Base-by-base conservation (phyloP, 2,329 filamentous ascomycete species). In the Pseudogymnoascus sp. region DNA sequence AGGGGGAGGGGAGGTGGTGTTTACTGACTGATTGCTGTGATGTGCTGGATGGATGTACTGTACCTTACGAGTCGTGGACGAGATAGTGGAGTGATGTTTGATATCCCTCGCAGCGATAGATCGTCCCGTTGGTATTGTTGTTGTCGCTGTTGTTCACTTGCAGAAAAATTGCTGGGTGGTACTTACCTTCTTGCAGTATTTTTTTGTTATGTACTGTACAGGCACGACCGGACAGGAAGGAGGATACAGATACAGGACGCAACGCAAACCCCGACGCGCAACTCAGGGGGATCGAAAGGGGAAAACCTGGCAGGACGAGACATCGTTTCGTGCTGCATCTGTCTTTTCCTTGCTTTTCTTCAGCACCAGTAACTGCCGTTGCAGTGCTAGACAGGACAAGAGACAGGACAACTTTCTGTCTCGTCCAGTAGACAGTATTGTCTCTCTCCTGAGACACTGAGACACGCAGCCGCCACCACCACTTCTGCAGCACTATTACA, bases 271-370 rank as follows among this genome's bases (percentile, higher is more conserved):
- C 21, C 44, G 14, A 50, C 7, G 44, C 14, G 44, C 44, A 50
- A 16, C 12, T 50, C 23, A 50, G 23, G 44, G 44, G 44, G 8
- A 16, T 28, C 14, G 23, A 23, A 50, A 28, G 6, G 23, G 14
- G 44, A 50, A 50, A 50, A 50, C 44, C 44, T 50, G 44, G 44
- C 44, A 50, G 21, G 44, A 53, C 44, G 44, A 53, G 44, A 53
- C 44, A 53, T 31, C 23, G 8, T 28, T 28, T 8, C 14, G 14
- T 16, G 44, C 44, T 53, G 7, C 44, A 31, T 31, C 44, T 53
- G 8, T 23, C 14, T 28, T 28, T 10, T 28, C 14, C 44, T 53
- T 53, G 44, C 6, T 28, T 28, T 53, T 31, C 23, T 53, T 16
- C 44, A 28, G 6, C 23, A 53, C 14, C 14, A 11, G n/a, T 5